These are phyloP conservation scores for Hyphochytrium catenoides DNA, from an alignment of 352 stramenopile species.

Conservation along the genomic window DNA sequence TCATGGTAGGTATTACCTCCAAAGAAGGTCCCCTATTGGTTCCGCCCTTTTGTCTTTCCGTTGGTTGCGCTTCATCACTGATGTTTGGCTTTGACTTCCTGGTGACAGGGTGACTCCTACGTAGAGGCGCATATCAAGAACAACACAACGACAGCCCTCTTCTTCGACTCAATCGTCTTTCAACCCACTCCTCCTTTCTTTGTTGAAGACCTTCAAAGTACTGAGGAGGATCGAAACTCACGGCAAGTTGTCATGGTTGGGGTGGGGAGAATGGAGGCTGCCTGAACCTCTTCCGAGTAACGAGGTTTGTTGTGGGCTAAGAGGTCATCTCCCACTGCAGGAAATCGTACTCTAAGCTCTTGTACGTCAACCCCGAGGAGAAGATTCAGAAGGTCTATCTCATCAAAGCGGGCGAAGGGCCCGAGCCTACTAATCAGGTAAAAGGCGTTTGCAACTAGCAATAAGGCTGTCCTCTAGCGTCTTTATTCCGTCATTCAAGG, in stretches of 20 bases:
- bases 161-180: slow-evolving; percentile 52
- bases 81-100: not conserved
- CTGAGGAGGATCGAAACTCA: not conserved
- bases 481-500: slow-evolving; percentile 14
- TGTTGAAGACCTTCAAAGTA: slow-evolving; percentile 13
- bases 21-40: not conserved
- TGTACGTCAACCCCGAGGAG: not conserved
- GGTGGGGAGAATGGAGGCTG: not conserved
- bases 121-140: slow-evolving; percentile 57
- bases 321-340: too few species aligned
- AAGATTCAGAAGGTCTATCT: not conserved
- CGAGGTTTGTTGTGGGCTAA: not conserved
- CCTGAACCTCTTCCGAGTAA: not conserved
- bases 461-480: not conserved
- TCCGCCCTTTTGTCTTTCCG: not conserved
- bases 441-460: too few species aligned
- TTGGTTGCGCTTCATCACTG: not conserved
- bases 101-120: slow-evolving; percentile 20
- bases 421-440: too few species aligned
- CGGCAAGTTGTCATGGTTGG: not conserved
- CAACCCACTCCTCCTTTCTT: slow-evolving; percentile 26
- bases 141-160: slow-evolving; percentile 44
- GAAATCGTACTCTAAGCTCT: not conserved
- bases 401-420: too few species aligned
- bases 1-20: slow-evolving; percentile 3